Percentiles rank a stretch among this genome's conserved stretches.
These are phyloP conservation scores for Metschnikowia similis DNA, from an alignment of 805 yeast species.

Conservation along the genomic window DNA sequence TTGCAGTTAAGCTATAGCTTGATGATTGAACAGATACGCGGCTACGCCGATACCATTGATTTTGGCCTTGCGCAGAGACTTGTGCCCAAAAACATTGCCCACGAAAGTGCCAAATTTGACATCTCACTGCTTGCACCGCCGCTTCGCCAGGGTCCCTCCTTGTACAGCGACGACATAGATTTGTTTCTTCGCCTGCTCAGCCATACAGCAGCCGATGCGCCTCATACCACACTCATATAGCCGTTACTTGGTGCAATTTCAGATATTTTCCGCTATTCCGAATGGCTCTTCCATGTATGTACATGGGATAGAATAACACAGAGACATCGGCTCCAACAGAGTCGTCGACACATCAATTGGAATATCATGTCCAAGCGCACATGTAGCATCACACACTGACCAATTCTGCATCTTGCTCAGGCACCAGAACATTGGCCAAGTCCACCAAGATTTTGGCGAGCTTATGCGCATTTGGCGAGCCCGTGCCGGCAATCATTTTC, in stretches of 20 bases:
- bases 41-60: constrained; percentile 18
- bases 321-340: neutral
- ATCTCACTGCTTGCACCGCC: constrained; percentile 4
- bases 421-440: neutral
- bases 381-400: neutral
- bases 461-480: neutral
- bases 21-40: constrained; percentile 18
- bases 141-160: constrained; percentile 4
- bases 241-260: no score
- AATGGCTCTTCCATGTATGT: no score
- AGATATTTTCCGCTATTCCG: no score
- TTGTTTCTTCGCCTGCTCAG: constrained; percentile 20
- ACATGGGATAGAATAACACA: neutral
- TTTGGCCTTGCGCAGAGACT: constrained; percentile 21
- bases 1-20: constrained; percentile 17
- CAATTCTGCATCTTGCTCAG: neutral
- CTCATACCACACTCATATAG: neutral
- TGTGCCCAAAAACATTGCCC: constrained; percentile 22
- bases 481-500: constrained; percentile 8
- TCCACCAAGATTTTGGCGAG: neutral
- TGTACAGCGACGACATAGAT: constrained; percentile 21
- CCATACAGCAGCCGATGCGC: constrained; percentile 1
- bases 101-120: constrained; percentile 20
- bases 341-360: no score
- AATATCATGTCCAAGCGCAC: no score